Evolutionary conservation across 352 stramenopile genomes (phyloP), one percentile per base, ranked within the genome.

Genomic region (Globisporangium paroecandrum): DNA sequence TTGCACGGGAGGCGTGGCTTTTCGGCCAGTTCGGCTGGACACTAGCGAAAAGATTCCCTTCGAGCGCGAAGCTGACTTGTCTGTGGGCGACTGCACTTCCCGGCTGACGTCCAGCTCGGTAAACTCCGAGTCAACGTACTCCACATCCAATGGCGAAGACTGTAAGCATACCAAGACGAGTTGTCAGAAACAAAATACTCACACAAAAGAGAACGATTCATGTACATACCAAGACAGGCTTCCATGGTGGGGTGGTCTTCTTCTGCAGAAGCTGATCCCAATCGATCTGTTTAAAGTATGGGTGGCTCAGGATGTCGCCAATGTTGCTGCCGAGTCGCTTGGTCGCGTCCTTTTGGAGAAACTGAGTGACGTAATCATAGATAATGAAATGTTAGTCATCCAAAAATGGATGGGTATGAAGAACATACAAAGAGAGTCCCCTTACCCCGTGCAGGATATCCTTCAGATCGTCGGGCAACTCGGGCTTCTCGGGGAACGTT

Each of bases 321-420:
- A 95, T 96, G 66, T 92, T 92, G 60, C 84, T 94, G 55, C 89
- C 89, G n/a, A 95, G 76, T 64, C 89, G 85, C 70, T 94, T 91
- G 4, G 85, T 91, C 9, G 89, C 82, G 62, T 96, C 89, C 63
- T 96, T 96, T 77, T 94, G 87, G 32, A 96, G 70, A 54, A 96
- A 94, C 65, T 90, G 62, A 18, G n/a, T 12, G 18, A 10, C 12
- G 22, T 56, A 18, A 12, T 56, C 13, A 47, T 24, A 53, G 25
- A 51, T 2, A 25, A 51, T 43, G 58, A 47, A 34, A 63, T 38
- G 27, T 24, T 51, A 60, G 41, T 56, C 12, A 64, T 18, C 20
- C 15, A 72, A 13, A 24, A 5, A 38, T 41, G 4, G 13, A 58
- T 15, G 27, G 27, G 38, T 4, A 1, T 20, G 29, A 12, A 43